Percentiles rank a stretch among this genome's conserved stretches.
These are phyloP conservation scores for Tylopilus orsonianus DNA, from an alignment of 1,284 basidiomycete genomes.

Conservation along the genomic window DNA sequence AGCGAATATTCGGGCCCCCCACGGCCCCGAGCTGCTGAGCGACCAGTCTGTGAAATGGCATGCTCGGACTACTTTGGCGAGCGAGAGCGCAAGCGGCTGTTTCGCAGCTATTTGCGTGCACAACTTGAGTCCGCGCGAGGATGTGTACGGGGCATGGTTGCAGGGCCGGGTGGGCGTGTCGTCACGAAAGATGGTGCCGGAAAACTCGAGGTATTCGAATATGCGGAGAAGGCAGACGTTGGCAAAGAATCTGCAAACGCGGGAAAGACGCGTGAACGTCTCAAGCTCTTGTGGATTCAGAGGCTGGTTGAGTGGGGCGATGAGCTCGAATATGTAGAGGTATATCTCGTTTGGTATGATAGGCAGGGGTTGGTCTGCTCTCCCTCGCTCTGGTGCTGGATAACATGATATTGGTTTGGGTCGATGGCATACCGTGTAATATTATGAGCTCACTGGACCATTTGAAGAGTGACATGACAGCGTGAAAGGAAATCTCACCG, in stretches of 20 bases:
- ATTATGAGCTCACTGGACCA: constrained; percentile 14
- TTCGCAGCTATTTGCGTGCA: constrained; percentile 17
- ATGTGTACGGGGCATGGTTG: not conserved
- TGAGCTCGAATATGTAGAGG: constrained; percentile 35
- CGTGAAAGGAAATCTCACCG: too few relatives aligned
- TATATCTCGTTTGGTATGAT: constrained; percentile 39
- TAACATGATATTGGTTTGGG: not conserved
- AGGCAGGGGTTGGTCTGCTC: constrained; percentile 2
- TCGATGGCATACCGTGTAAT: not conserved
- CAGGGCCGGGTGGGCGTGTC: not conserved
- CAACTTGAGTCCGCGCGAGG: not conserved
- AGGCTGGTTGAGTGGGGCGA: constrained; percentile 7
- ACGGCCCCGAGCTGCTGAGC: not conserved
- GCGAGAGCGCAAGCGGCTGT: constrained; percentile 18
- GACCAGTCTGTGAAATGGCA: constrained; percentile 13
- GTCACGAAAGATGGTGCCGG: constrained; percentile 5
- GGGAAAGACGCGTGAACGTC: constrained; percentile 35
- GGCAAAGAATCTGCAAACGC: constrained; percentile 46
- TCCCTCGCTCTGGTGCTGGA: constrained; percentile 23
- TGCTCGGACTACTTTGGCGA: constrained; percentile 13
- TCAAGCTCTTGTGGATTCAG: constrained; percentile 12
- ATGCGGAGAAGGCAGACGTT: constrained; percentile 37
- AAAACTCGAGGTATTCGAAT: constrained; percentile 35
- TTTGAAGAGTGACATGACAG: constrained; percentile 12
- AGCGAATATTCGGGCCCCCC: not conserved